Percentiles rank a stretch among this genome's conserved stretches.
These are phyloP conservation scores for Phytophthora citricola DNA, from an alignment of 352 stramenopile genomes.

Conservation along the genomic window DNA sequence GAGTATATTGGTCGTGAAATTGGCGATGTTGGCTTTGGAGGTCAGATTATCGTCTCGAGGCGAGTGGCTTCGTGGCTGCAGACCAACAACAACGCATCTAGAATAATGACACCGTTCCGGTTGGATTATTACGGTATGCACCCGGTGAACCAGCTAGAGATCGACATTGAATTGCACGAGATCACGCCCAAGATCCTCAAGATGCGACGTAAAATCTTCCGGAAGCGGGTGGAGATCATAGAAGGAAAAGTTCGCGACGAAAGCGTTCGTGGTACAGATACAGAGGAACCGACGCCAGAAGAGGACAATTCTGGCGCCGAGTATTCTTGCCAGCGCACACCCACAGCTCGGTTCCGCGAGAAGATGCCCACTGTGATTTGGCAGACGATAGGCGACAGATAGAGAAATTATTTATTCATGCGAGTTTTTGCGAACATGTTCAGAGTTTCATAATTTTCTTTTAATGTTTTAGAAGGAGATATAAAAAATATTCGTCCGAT, in stretches of 20 bases:
- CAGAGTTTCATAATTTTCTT: conserved; percentile 22
- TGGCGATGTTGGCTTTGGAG: conserved; percentile 67
- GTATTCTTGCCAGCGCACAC: conserved; percentile 49
- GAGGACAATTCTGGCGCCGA: conserved; percentile 44
- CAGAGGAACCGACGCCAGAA: conserved; percentile 45
- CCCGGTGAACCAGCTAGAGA: conserved; percentile 51
- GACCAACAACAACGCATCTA: conserved; percentile 41
- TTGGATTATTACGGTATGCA: conserved; percentile 65
- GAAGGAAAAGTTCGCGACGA: conserved; percentile 34
- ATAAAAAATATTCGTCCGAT: too few species aligned
- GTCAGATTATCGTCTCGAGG: conserved; percentile 75
- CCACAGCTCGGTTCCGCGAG: conserved; percentile 44
- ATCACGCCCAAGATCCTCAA: conserved; percentile 66
- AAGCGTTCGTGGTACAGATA: conserved; percentile 31
- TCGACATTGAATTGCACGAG: conserved; percentile 69
- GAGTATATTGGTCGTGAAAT: conserved; percentile 73
- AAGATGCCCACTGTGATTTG: conserved; percentile 47
- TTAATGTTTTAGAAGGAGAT: not conserved
- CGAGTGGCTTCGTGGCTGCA: conserved; percentile 61
- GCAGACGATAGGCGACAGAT: conserved; percentile 40
- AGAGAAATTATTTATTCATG: conserved; percentile 45
- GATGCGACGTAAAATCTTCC: conserved; percentile 59
- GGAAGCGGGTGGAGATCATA: conserved; percentile 45
- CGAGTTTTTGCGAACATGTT: conserved; percentile 18
- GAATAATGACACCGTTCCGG: conserved; percentile 49